Percentiles rank a stretch among this genome's conserved stretches.
Evolutionary conservation across 2,329 filamentous ascomycete genomes (phyloP).

Genomic region (Corniculantispora saksenae): DNA sequence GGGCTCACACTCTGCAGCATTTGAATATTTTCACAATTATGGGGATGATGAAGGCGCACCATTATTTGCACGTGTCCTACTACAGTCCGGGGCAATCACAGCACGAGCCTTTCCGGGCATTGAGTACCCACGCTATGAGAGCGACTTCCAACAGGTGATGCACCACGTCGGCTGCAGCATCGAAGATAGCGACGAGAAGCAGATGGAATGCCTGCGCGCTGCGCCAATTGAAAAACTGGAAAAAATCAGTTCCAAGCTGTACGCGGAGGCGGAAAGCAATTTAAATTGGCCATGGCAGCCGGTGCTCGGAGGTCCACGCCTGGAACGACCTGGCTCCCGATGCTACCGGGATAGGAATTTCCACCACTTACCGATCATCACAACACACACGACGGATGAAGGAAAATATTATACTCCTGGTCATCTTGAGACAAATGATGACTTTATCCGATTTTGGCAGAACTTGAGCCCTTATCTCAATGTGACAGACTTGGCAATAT

Average conservation of each 20-base stretch:
- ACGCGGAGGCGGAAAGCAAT: constrained; percentile 37
- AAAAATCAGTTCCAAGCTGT: constrained; percentile 40
- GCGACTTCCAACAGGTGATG: constrained; percentile 34
- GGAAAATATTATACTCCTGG: constrained; percentile 36
- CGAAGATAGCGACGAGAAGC: constrained; percentile 30
- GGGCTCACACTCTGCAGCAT: constrained; percentile 44
- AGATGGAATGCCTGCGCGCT: constrained; percentile 40
- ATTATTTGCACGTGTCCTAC: constrained; percentile 36
- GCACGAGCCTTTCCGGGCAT: constrained; percentile 39
- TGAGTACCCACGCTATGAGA: constrained; percentile 34
- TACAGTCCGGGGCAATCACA: constrained; percentile 40
- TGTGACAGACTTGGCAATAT: constrained; percentile 29
- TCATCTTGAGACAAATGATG: constrained; percentile 35
- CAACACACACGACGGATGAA: constrained; percentile 38
- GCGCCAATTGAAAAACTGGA: constrained; percentile 38
- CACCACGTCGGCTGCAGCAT: constrained; percentile 31
- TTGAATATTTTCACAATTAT: constrained; percentile 42
- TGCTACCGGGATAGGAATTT: constrained; percentile 40
- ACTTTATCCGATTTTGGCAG: constrained; percentile 38
- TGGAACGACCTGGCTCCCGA: constrained; percentile 48
- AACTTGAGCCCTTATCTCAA: constrained; percentile 36
- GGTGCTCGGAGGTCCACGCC: constrained; percentile 43
- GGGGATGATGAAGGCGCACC: constrained; percentile 31
- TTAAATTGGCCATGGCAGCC: constrained; percentile 53
- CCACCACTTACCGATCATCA: constrained; percentile 39